These are phyloP conservation scores for Arxiozyma slooffiae DNA, from an alignment of 1,139 yeast species.

Conservation along the genomic window DNA sequence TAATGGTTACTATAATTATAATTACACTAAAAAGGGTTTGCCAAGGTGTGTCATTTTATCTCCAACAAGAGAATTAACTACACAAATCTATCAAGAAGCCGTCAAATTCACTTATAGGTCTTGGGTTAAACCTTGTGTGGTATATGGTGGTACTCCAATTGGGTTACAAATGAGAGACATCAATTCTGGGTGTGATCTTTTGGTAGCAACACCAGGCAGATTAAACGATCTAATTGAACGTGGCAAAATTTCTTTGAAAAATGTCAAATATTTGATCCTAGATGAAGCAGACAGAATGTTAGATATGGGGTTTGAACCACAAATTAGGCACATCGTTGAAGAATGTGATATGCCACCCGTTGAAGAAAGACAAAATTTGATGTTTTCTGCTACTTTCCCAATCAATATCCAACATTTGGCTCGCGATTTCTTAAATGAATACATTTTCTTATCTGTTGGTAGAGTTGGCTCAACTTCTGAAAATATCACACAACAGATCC, in stretches of 20 bases:
- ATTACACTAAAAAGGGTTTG: slow-evolving; percentile 64
- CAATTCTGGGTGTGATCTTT: slow-evolving; percentile 86
- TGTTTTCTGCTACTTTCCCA: slow-evolving; percentile 99
- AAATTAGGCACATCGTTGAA: slow-evolving; percentile 93
- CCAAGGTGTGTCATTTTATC: slow-evolving; percentile 94
- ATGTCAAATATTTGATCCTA: slow-evolving; percentile 82
- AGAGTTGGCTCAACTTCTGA: slow-evolving; percentile 96
- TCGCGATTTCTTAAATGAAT: slow-evolving; percentile 88
- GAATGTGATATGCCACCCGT: slow-evolving; percentile 95
- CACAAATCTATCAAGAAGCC: slow-evolving; percentile 92
- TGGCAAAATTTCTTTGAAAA: slow-evolving; percentile 78
- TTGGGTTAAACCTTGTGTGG: slow-evolving; percentile 94
- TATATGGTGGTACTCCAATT: slow-evolving; percentile 96
- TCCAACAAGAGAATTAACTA: slow-evolving; percentile 95
- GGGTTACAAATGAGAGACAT: slow-evolving; percentile 76
- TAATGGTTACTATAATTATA: slow-evolving; percentile 12
- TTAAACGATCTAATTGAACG: slow-evolving; percentile 89
- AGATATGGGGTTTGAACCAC: slow-evolving; percentile 99
- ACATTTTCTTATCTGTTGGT: slow-evolving; percentile 92
- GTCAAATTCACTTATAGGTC: slow-evolving; percentile 93
- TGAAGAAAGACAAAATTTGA: slow-evolving; percentile 80
- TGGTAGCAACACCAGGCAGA: slow-evolving; percentile 98
- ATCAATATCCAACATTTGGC: slow-evolving; percentile 93
- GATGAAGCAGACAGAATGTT: slow-evolving; percentile 99
- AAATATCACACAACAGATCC: slow-evolving; percentile 86